A percentile compares a stretch with the other conserved stretches of the same genome.
These are phyloP conservation scores for Ogataea ganodermae DNA, from an alignment of 805 yeast species.

Conservation along the genomic window DNA sequence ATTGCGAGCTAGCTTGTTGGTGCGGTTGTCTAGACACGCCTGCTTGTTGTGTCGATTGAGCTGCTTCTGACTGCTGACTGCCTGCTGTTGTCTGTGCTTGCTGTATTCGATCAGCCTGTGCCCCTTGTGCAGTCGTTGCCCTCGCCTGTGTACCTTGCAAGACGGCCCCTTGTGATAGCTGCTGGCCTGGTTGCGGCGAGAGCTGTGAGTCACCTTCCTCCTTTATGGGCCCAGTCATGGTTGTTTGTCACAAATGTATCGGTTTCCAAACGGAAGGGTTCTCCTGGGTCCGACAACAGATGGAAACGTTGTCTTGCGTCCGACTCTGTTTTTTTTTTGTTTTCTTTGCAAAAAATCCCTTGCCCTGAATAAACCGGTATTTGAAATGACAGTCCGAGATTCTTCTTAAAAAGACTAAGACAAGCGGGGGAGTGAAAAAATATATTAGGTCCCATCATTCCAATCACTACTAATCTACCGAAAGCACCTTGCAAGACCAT, in stretches of 20 bases:
- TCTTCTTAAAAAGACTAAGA: no score
- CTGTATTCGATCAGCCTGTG: conserved; percentile 14
- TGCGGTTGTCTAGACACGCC: conserved; percentile 9
- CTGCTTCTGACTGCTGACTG: conserved; percentile 5
- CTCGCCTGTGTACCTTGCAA: conserved; percentile 16
- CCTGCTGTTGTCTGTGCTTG: conserved; percentile 3
- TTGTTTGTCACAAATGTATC: not conserved
- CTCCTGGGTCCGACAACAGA: not conserved
- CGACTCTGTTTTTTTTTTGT: not conserved
- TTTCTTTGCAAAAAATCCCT: not conserved
- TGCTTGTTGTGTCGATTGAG: conserved; percentile 8
- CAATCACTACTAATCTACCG: no score
- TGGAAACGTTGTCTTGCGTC: not conserved
- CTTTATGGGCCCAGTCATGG: conserved; percentile 21
- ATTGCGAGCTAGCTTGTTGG: conserved; percentile 9
- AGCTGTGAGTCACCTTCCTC: conserved; percentile 18
- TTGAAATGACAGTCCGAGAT: not conserved
- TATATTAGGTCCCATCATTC: no score
- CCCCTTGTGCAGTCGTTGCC: conserved; percentile 11
- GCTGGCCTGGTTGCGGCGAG: conserved; percentile 7
- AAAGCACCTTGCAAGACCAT: no score
- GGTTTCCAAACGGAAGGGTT: not conserved
- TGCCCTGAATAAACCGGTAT: not conserved
- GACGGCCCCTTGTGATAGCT: conserved; percentile 2
- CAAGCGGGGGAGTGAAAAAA: no score